Base-by-base conservation (phyloP, 2,329 filamentous ascomycete species). In the Trichoderma atroviride region DNA sequence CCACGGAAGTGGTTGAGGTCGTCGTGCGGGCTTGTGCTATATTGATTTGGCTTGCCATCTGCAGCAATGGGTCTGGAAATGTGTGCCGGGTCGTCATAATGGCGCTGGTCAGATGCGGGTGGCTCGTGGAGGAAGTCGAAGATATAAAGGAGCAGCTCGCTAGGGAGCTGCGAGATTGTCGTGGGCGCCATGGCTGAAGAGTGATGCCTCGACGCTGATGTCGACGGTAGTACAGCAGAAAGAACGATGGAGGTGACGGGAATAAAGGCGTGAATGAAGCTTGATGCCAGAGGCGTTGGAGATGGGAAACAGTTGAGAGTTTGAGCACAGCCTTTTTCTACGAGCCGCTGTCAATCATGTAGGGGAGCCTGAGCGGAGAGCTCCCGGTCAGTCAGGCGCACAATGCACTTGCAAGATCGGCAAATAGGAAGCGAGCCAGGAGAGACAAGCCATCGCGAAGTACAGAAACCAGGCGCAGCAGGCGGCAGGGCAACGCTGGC, bases 141-240 rank as follows among this genome's bases (percentile, higher is more conserved):
- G 72, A 91, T 85, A 3, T 86, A 81, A 64, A 84, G 76, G 27
- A 90, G 78, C 57, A 92, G 79, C 79, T 92, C 90, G 71, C 86
- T 87, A 2, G 89, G 90, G 24, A 92, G 82, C 55, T 59, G 64
- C n/a, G 64, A 58, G 27, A 67, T 67, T n/a, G 63, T 37, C 55
- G 37, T 29, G 29, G 55, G 43, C 14, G 64, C 64, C 64, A 67
- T 67, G 55, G 16, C 10, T 4, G 64, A 13, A 4, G 22, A n/a
- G 47, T 13, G n/a, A 50, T 22, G 14, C 47, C 11, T 22, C n/a
- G 22, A 19, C 24, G 35, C 47, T 65, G 62, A 33, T 1, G 10
- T n/a, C 27, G 29, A 10, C 24, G 11, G 9, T 22, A 7, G 9
- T 11, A 7, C 7, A 33, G 33, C 11, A 22, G 13, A 31, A 22